A percentile compares a stretch with the other conserved stretches of the same genome.
Evolutionary conservation across 805 yeast genomes (phyloP).

Genomic region (Lachancea cidri): DNA sequence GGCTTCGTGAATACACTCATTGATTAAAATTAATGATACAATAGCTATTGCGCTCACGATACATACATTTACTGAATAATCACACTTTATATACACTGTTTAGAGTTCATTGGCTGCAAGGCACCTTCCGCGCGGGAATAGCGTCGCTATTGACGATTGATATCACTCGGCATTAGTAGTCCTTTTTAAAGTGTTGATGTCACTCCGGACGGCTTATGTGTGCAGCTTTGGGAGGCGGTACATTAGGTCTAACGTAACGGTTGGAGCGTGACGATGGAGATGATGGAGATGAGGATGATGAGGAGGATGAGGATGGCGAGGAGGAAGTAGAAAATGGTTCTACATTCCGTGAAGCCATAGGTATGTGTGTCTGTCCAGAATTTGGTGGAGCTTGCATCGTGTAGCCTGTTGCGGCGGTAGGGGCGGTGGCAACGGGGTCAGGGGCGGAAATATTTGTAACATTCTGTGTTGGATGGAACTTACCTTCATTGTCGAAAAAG

Average conservation of each 20-base stretch:
- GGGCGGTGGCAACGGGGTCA: conserved; percentile 5
- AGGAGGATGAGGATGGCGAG: too few species aligned
- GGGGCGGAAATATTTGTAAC: conserved; percentile 2
- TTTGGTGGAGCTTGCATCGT: too few species aligned
- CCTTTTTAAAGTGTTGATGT: not conserved
- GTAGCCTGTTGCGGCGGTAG: conserved; percentile 2
- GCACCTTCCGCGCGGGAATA: conserved; percentile 6
- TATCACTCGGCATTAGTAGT: not conserved
- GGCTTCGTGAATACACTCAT: conserved; percentile 14
- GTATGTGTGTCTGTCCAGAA: too few species aligned
- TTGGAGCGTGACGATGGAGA: conserved; percentile 1
- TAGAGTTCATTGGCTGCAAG: not conserved
- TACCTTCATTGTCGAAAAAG: conserved; percentile 56
- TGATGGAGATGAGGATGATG: conserved; percentile 1
- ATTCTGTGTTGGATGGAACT: conserved; percentile 25
- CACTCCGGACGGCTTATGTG: not conserved
- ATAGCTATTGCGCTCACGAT: too few species aligned
- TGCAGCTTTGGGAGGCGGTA: conserved; percentile 7
- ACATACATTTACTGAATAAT: too few species aligned
- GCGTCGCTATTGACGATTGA: too few species aligned
- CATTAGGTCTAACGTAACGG: conserved; percentile 5
- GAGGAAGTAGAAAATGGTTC: too few species aligned
- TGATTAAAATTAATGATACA: not conserved
- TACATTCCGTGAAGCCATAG: too few species aligned
- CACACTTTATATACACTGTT: not conserved